Base-by-base conservation (phyloP, 306 rosid species). In the Notholithocarpus densiflorus region DNA sequence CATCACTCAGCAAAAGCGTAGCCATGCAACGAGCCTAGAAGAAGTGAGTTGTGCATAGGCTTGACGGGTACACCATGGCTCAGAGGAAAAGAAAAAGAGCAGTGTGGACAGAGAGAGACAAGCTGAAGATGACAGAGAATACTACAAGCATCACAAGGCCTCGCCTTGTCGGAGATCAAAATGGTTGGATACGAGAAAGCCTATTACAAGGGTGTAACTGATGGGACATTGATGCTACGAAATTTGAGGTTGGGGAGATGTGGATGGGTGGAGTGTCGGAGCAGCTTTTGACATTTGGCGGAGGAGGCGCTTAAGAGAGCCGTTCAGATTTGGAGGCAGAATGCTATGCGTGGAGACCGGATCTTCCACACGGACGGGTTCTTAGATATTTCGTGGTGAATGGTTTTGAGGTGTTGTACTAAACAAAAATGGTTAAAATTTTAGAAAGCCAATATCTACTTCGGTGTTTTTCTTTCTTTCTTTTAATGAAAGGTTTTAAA, bases 281-380 rank as follows among this genome's bases (percentile, higher is more conserved):
- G 86, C 98, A 94, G 90, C 68, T n/a, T n/a, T 89, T 14, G 92
- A 88, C 75, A 88, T n/a, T n/a, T 97, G 15, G 97, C 89, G 53
- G 97, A 94, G 87, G 94, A 92, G 32, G 57, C 97, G 3, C 84
- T 94, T n/a, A 24, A 45, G 79, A 85, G 91, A 81, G 94, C 94
- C 0, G 68, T 88, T 4, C 89, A 89, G 91, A 89, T 88, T 40
- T 94, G 88, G 87, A 87, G 72, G 48, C 76, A 84, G 60, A 88
- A 81, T 6, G 96, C 97, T 0, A 82, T 85, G 89, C 84, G 82
- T 2, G 98, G 97, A 20, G 93, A 88, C 73, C 94, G 7, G 90
- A 92, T 59, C 81, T 87, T 0, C 97, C 97, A 0, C 97, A 92
- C 24, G 83, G 90, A 0, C 87, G 86, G 80, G 90, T 87, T 69